phyloP scores from a whole-genome alignment of 352 stramenopile species.

The Phytophthora foliorum region DNA sequence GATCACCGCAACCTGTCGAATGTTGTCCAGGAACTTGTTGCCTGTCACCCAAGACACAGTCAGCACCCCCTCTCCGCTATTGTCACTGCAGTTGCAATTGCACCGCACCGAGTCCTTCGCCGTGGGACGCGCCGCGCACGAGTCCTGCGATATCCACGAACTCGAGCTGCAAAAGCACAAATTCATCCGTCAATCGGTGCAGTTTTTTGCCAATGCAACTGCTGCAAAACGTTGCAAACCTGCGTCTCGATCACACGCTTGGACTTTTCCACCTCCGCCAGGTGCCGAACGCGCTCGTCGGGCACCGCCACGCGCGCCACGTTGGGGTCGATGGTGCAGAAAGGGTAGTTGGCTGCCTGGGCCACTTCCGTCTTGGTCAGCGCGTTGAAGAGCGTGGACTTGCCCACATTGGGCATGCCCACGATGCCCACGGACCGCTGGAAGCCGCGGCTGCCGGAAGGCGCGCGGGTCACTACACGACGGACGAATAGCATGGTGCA shows the following conservation, averaged over 20 bases:
- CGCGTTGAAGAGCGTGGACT: slow-evolving; percentile 91
- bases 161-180: slow-evolving; percentile 65
- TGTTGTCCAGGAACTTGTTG: slow-evolving; percentile 92
- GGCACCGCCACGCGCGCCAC: slow-evolving; percentile 80
- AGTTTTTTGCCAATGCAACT: background rate
- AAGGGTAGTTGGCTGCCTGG: slow-evolving; percentile 90
- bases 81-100: background rate
- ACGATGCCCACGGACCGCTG: slow-evolving; percentile 90
- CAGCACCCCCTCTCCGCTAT: background rate
- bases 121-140: slow-evolving; percentile 82
- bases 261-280: slow-evolving; percentile 81
- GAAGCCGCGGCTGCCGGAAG: slow-evolving; percentile 51
- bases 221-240: slow-evolving; percentile 27
- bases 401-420: slow-evolving; percentile 91
- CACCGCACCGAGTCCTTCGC: slow-evolving; percentile 73
- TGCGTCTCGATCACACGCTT: slow-evolving; percentile 80
- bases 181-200: slow-evolving; percentile 18
- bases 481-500: slow-evolving; percentile 30
- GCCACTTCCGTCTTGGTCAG: slow-evolving; percentile 88
- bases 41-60: slow-evolving; percentile 34
- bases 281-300: slow-evolving; percentile 64
- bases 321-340: slow-evolving; percentile 93
- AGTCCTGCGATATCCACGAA: slow-evolving; percentile 91
- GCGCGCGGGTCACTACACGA: slow-evolving; percentile 14
- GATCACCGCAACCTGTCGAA: slow-evolving; percentile 87